Base-by-base conservation (phyloP, 2,329 filamentous ascomycete genomes). In the Corniculantispora saksenae region DNA sequence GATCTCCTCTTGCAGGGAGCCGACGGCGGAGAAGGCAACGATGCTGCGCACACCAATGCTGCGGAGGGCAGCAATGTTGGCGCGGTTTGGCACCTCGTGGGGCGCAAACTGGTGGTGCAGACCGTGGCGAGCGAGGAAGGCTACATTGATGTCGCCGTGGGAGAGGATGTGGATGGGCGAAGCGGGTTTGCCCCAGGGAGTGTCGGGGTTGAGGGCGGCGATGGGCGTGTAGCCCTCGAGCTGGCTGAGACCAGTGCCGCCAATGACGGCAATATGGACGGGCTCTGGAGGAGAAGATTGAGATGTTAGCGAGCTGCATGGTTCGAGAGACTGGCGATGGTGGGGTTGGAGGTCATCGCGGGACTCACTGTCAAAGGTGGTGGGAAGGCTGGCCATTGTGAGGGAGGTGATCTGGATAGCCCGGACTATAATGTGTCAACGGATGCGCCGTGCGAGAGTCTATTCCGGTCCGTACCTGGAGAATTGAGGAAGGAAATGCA, bases 11-110 rank as follows among this genome's bases (percentile, higher is more conserved):
- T 91, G 92, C 75, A 99, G 82, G 73, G 91, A 94, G 68, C 95
- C 95, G 65, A 99, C 95, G 57, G 95, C 95, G 69, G 91, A 94
- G 83, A 99, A 99, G 69, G 94, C 93, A 75, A 99, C 92, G 76
- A 98, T 87, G 76, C 89, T 91, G 73, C 94, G 89, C 54, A 98
- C 95, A 70, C 95, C 95, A 67, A 99, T 84, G 72, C 87, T 89
- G 69, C 95, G 90, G 68, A 99, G 84, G n/a, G 95, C 95, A n/a
- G 95, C 94, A 73, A 99, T 97, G 83, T 98, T 99, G 79, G 95
- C 95, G 69, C 92, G 92, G 70, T 89, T 87, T 66, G 94, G 93
- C n/a, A 99, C 91, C 80, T 99, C 95, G 75, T 97, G 94, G 0
- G 95, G 95, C 7, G 94, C 93, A 70, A 91, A 85, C 79, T 97